Evolutionary conservation across 1,139 yeast genomes (phyloP).

Genomic region (Kodamaea suecica): DNA sequence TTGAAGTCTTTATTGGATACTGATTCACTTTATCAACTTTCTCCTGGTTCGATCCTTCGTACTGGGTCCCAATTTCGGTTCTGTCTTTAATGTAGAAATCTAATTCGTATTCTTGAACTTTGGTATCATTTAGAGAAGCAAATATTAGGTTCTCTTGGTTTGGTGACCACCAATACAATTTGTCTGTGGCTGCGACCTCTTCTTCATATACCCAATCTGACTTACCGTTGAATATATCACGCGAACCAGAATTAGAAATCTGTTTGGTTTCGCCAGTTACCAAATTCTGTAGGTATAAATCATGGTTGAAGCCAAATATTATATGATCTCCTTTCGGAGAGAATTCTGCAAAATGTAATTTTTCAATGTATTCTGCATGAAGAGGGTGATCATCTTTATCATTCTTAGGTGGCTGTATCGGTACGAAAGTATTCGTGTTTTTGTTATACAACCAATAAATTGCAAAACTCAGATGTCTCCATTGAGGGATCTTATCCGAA

Average conservation of each 20-base stretch:
- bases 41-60: slow-evolving; percentile 18
- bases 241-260: slow-evolving; percentile 69
- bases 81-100: slow-evolving; percentile 55
- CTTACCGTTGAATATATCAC: slow-evolving; percentile 71
- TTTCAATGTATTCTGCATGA: slow-evolving; percentile 13
- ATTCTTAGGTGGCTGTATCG: slow-evolving; percentile 31
- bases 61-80: slow-evolving; percentile 29
- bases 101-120: slow-evolving; percentile 61
- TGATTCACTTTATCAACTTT: slow-evolving; percentile 32
- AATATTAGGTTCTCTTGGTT: slow-evolving; percentile 64
- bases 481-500: slow-evolving; percentile 37
- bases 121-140: slow-evolving; percentile 66
- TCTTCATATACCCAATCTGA: slow-evolving; percentile 99
- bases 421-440: slow-evolving; percentile 30
- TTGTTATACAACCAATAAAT: slow-evolving; percentile 54
- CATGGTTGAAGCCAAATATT: slow-evolving; percentile 64
- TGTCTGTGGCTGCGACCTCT: slow-evolving; percentile 66
- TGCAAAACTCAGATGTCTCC: slow-evolving; percentile 75
- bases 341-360: slow-evolving; percentile 61
- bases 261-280: slow-evolving; percentile 24
- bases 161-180: slow-evolving; percentile 86
- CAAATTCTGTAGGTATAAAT: slow-evolving; percentile 53
- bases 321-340: slow-evolving; percentile 68
- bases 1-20: slow-evolving; percentile 49
- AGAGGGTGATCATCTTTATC: slow-evolving; percentile 5